A percentile compares a stretch with the other conserved stretches of the same genome.
Evolutionary conservation across 2,329 filamentous ascomycete species (phyloP).

Genomic region (Aspergillus tanneri): DNA sequence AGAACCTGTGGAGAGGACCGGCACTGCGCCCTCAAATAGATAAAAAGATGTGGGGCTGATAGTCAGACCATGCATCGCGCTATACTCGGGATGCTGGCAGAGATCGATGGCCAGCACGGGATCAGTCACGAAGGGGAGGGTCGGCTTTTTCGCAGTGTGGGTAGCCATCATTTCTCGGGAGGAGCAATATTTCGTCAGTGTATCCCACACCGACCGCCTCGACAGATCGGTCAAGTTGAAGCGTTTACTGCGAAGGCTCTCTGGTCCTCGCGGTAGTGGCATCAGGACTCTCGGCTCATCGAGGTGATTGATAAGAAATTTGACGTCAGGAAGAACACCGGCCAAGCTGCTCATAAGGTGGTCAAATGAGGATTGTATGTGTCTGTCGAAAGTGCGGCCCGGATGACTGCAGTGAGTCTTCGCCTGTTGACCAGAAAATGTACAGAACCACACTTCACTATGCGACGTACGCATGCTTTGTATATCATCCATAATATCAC

Average conservation of each 20-base stretch:
- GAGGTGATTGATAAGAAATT: constrained; percentile 16
- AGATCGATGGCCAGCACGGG: neutral
- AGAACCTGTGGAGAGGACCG: constrained; percentile 24
- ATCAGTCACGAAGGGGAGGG: constrained; percentile 13
- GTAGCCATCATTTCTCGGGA: neutral
- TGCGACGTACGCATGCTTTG: neutral
- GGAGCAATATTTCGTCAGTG: constrained; percentile 6
- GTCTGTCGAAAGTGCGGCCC: constrained; percentile 7
- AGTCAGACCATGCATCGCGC: constrained; percentile 9
- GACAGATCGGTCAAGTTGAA: neutral
- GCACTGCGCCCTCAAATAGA: constrained; percentile 21
- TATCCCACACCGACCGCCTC: constrained; percentile 7
- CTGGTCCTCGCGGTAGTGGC: neutral
- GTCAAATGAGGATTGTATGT: constrained; percentile 7
- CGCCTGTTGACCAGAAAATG: constrained; percentile 2
- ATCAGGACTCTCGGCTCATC: constrained; percentile 15
- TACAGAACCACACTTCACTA: constrained; percentile 13
- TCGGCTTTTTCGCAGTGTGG: neutral
- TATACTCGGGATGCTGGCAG: constrained; percentile 13
- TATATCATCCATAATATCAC: neutral
- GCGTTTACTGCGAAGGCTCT: neutral
- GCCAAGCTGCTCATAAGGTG: neutral
- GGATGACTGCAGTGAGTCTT: constrained; percentile 7
- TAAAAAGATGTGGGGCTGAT: constrained; percentile 16
- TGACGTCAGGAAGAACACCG: constrained; percentile 7